phyloP scores from a whole-genome alignment of 179 eudicot species.

The Silene vulgaris region DNA sequence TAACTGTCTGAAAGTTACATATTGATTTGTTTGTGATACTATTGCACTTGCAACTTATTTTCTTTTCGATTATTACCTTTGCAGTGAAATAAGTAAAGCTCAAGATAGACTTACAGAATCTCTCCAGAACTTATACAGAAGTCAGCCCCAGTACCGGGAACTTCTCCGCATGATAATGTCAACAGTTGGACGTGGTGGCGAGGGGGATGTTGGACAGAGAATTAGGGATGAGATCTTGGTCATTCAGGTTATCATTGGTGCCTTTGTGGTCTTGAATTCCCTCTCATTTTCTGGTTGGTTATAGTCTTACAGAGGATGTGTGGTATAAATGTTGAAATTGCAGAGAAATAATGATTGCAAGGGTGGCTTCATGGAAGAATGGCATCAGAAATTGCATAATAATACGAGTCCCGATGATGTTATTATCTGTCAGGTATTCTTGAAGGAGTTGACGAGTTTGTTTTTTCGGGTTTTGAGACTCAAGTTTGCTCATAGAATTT shows the following conservation, averaged over 20 bases:
- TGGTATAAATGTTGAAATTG: constrained; percentile 13
- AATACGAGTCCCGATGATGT: constrained; percentile 99
- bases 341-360: constrained; percentile 92
- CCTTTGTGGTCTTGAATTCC: neutral
- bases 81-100: constrained; percentile 97
- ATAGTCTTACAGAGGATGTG: neutral
- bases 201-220: constrained; percentile 98
- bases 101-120: constrained; percentile 92
- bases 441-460: constrained; percentile 12
- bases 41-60: neutral
- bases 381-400: constrained; percentile 99
- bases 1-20: neutral
- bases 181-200: constrained; percentile 99
- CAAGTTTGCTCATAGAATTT: constrained; percentile 12
- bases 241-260: constrained; percentile 55
- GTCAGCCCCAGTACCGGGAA: constrained; percentile 68
- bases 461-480: constrained; percentile 15
- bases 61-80: constrained; percentile 9
- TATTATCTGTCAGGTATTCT: constrained; percentile 80
- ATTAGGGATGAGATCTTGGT: constrained; percentile 98
- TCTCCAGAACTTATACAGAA: constrained; percentile 64
- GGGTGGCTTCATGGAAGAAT: constrained; percentile 99
- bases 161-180: constrained; percentile 85
- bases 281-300: constrained; percentile 8
- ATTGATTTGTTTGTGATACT: neutral